Percentiles rank a stretch among this genome's conserved stretches.
Evolutionary conservation across 2,329 filamentous ascomycete genomes (phyloP).

Genomic region (Alternaria sp.): DNA sequence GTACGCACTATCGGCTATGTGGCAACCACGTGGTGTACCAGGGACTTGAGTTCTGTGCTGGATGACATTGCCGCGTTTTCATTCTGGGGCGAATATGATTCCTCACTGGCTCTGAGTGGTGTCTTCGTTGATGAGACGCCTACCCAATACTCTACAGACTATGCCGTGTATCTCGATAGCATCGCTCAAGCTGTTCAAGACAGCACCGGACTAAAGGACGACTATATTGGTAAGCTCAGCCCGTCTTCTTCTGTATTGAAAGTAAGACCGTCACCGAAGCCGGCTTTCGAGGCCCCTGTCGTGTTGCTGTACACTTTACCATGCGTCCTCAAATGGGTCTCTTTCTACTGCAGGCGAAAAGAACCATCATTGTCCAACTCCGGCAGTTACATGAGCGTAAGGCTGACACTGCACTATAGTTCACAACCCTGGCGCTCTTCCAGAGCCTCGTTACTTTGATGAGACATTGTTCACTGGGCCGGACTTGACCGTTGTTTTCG

Average conservation of each 20-base stretch:
- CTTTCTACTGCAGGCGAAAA: constrained; percentile 6
- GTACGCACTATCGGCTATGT: constrained; percentile 59
- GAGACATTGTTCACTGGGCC: constrained; percentile 9
- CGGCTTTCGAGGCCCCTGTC: constrained; percentile 11
- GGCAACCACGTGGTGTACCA: constrained; percentile 55
- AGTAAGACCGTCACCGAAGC: background rate
- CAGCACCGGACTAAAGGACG: constrained; percentile 32
- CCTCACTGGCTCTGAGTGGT: constrained; percentile 52
- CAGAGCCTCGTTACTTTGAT: constrained; percentile 24
- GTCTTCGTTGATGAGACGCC: constrained; percentile 60
- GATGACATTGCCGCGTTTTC: constrained; percentile 55
- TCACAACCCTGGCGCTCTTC: constrained; percentile 32
- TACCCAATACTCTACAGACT: constrained; percentile 20
- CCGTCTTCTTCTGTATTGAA: constrained; percentile 16
- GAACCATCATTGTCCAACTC: constrained; percentile 9
- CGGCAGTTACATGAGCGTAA: constrained; percentile 33
- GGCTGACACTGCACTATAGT: constrained; percentile 31
- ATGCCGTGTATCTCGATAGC: constrained; percentile 27
- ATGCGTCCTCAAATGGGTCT: constrained; percentile 11
- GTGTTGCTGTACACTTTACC: constrained; percentile 16
- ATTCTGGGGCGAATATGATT: constrained; percentile 50
- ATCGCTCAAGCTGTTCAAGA: constrained; percentile 21
- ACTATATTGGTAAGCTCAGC: constrained; percentile 30
- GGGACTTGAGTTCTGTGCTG: constrained; percentile 25
- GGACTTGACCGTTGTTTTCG: constrained; percentile 28